A percentile compares a stretch with the other conserved stretches of the same genome.
These are phyloP conservation scores for Russula lepida DNA, from an alignment of 768 basidiomycete species.

Conservation along the genomic window DNA sequence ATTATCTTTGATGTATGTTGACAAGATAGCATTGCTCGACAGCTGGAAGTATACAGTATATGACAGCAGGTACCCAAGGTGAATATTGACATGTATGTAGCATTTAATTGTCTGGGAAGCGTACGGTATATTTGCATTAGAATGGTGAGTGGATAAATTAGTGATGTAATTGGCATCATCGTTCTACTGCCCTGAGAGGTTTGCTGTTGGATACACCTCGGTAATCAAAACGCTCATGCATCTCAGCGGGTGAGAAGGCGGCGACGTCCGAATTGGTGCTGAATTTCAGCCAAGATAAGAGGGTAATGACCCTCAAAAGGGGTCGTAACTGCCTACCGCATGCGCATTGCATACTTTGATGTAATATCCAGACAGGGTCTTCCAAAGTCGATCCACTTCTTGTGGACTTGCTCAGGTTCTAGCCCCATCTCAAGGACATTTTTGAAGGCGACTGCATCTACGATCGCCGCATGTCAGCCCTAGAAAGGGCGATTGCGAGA, in stretches of 20 bases:
- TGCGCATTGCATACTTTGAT: conserved; percentile 10
- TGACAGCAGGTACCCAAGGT: conserved; percentile 5
- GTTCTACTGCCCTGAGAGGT: not conserved
- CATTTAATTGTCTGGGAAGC: not conserved
- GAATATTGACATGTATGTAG: not conserved
- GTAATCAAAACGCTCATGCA: conserved; percentile 18
- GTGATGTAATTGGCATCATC: not conserved
- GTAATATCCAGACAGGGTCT: conserved; percentile 8
- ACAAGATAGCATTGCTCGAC: not conserved
- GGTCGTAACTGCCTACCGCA: conserved; percentile 7
- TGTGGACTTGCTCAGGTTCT: not conserved
- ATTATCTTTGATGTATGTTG: not conserved
- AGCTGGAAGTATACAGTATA: not conserved
- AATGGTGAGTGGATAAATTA: not conserved
- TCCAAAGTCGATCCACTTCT: conserved; percentile 6
- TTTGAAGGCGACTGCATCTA: conserved; percentile 2
- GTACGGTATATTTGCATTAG: not conserved
- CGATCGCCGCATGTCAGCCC: not conserved
- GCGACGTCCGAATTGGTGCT: not conserved
- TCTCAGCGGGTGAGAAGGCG: conserved; percentile 5
- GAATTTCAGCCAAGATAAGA: conserved; percentile 6
- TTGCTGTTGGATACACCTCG: conserved; percentile 6
- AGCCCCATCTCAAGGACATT: not conserved
- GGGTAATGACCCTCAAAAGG: conserved; percentile 1
- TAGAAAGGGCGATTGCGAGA: not conserved